Conservation (phyloP, 352 stramenopile species). For the Aphanomyces astaci region DNA sequence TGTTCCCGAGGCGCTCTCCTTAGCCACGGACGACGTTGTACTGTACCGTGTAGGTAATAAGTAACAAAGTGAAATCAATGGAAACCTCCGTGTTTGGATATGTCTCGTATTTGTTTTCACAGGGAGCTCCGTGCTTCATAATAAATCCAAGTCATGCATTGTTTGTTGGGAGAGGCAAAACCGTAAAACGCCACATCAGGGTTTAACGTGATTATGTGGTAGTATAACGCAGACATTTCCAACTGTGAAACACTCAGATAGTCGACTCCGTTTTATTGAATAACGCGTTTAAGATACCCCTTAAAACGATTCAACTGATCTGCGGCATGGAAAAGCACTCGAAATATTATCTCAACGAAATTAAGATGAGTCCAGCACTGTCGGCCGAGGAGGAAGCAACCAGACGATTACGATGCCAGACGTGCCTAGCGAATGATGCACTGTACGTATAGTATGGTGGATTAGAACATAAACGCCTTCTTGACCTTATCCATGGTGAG, state of each 20-base stretch:
- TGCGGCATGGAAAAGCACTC: neutral
- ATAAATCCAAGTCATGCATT: neutral
- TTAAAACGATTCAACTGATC: too few relatives aligned
- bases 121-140: neutral
- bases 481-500: constrained; percentile 2
- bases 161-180: neutral
- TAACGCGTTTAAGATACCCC: neutral
- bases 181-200: too few relatives aligned
- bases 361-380: too few relatives aligned
- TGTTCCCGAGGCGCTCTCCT: neutral
- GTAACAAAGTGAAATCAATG: constrained; percentile 1
- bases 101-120: neutral
- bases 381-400: too few relatives aligned
- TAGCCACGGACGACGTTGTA: neutral
- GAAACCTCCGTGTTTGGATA: neutral
- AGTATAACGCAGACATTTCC: too few relatives aligned
- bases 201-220: too few relatives aligned
- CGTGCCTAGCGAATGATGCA: too few relatives aligned
- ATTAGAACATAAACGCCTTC: constrained; percentile 21
- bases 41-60: constrained; percentile 3
- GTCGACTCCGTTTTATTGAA: neutral
- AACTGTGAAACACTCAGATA: too few relatives aligned
- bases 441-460: neutral
- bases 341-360: neutral
- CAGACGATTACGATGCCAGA: too few relatives aligned